phyloP scores from a whole-genome alignment of 306 rosid species.

The Purshia tridentata region DNA sequence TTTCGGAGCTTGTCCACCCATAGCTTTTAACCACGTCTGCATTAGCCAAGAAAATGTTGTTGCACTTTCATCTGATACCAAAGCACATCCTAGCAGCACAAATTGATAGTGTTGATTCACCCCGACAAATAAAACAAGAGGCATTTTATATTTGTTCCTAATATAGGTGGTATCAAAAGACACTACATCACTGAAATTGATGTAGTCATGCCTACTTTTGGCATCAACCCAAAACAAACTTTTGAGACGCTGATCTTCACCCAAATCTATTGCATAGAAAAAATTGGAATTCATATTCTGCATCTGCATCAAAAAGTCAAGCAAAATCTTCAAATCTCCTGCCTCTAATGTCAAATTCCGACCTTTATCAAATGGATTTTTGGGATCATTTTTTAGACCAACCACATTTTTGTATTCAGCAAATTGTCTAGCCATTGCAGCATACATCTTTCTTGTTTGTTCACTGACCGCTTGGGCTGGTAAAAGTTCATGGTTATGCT shows the following conservation, averaged over 20 bases:
- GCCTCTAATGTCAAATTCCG: slow-evolving; percentile 77
- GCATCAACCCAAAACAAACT: slow-evolving; percentile 92
- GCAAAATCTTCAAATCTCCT: slow-evolving; percentile 72
- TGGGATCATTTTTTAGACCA: slow-evolving; percentile 78
- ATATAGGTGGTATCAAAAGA: slow-evolving; percentile 83
- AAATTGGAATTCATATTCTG: slow-evolving; percentile 80
- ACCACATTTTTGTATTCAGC: slow-evolving; percentile 94
- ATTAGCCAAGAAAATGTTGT: slow-evolving; percentile 73
- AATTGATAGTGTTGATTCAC: slow-evolving; percentile 96
- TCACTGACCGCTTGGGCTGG: slow-evolving; percentile 99
- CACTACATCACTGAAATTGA: slow-evolving; percentile 78
- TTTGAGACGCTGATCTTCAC: slow-evolving; percentile 85
- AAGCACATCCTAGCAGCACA: slow-evolving; percentile 91
- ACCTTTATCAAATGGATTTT: slow-evolving; percentile 79
- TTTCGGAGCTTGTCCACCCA: slow-evolving; percentile 90
- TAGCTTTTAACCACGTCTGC: slow-evolving; percentile 80
- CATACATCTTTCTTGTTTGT: slow-evolving; percentile 96
- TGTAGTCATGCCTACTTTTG: slow-evolving; percentile 88
- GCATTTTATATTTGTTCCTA: slow-evolving; percentile 90
- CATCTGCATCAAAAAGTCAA: slow-evolving; percentile 77
- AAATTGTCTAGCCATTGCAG: slow-evolving; percentile 98
- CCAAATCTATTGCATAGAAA: slow-evolving; percentile 81
- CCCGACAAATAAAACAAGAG: slow-evolving; percentile 89
- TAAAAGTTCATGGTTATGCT: slow-evolving; percentile 92
- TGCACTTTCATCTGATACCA: slow-evolving; percentile 80